phyloP scores from a whole-genome alignment of 2,329 filamentous ascomycete genomes.

The Fusarium guadeloupense region DNA sequence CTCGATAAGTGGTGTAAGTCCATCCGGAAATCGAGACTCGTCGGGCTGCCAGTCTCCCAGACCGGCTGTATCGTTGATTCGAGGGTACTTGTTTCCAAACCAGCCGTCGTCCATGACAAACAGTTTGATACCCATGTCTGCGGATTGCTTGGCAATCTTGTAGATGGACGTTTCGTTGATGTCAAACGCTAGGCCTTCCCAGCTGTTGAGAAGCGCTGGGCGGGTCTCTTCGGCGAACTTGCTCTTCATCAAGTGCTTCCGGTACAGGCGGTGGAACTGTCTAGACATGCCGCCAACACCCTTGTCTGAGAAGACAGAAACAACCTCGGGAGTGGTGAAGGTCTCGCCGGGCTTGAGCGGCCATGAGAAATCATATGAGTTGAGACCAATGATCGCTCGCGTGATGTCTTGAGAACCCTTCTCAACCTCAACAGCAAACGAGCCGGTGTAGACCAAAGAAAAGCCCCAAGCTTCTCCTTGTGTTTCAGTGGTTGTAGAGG shows the following conservation, averaged over 20 bases:
- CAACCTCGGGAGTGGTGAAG: slow-evolving; percentile 69
- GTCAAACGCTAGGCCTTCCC: slow-evolving; percentile 70
- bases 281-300: slow-evolving; percentile 71
- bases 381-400: slow-evolving; percentile 68
- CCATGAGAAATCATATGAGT: slow-evolving; percentile 69
- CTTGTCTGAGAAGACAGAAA: slow-evolving; percentile 66
- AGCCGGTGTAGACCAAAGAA: slow-evolving; percentile 71
- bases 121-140: slow-evolving; percentile 66
- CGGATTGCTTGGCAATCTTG: slow-evolving; percentile 63
- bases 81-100: slow-evolving; percentile 69
- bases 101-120: slow-evolving; percentile 75
- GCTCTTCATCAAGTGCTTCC: slow-evolving; percentile 67
- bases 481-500: slow-evolving; percentile 66
- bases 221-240: slow-evolving; percentile 62
- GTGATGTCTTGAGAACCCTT: slow-evolving; percentile 69
- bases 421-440: slow-evolving; percentile 68
- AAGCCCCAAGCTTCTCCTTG: slow-evolving; percentile 72
- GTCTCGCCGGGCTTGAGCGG: slow-evolving; percentile 63
- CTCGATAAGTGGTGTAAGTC: slow-evolving; percentile 61
- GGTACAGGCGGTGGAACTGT: slow-evolving; percentile 69
- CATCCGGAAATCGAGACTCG: slow-evolving; percentile 65
- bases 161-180: slow-evolving; percentile 66
- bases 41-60: slow-evolving; percentile 72
- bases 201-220: slow-evolving; percentile 70
- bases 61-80: slow-evolving; percentile 64